Percentiles rank a stretch among this genome's conserved stretches.
phyloP scores from a whole-genome alignment of 495 filamentous ascomycete genomes.

The Mycothermus thermophilus region DNA sequence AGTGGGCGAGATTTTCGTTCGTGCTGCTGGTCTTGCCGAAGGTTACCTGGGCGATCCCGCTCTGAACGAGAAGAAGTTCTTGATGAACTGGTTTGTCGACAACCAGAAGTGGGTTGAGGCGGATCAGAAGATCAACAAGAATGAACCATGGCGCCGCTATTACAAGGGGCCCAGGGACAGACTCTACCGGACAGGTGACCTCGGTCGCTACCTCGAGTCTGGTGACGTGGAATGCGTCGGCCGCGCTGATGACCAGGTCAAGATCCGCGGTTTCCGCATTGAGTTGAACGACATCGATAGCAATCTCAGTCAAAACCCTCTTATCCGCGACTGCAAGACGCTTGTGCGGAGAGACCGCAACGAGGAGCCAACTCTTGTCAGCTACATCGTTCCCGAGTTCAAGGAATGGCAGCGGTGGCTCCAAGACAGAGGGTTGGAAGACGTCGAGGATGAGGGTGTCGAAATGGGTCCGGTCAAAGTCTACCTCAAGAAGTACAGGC shows the following conservation, averaged over 20 bases:
- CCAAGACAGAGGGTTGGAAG: conserved; percentile 38
- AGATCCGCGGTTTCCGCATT: conserved; percentile 91
- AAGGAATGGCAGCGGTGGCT: conserved; percentile 58
- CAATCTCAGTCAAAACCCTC: conserved; percentile 59
- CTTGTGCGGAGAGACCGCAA: conserved; percentile 75
- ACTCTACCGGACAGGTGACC: conserved; percentile 71
- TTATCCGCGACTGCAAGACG: conserved; percentile 80
- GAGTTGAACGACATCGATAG: conserved; percentile 91
- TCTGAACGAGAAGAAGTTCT: conserved; percentile 65
- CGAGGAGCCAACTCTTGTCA: conserved; percentile 81
- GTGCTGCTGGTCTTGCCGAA: conserved; percentile 80
- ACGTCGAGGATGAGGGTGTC: conserved; percentile 31
- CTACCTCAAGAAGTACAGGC: conserved; percentile 46
- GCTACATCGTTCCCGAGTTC: conserved; percentile 79
- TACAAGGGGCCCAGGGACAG: conserved; percentile 78
- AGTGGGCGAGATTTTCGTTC: conserved; percentile 75
- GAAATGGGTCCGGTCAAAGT: conserved; percentile 31
- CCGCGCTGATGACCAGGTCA: conserved; percentile 80
- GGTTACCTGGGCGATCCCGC: conserved; percentile 64
- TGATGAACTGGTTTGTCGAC: conserved; percentile 81
- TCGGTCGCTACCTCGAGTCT: conserved; percentile 58
- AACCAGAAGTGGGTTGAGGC: conserved; percentile 55
- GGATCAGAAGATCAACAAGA: conserved; percentile 39
- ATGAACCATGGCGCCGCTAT: conserved; percentile 62
- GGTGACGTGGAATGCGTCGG: conserved; percentile 67